These are phyloP conservation scores for Ajuga reptans DNA, from an alignment of 305 asterid species.

Conservation along the genomic window DNA sequence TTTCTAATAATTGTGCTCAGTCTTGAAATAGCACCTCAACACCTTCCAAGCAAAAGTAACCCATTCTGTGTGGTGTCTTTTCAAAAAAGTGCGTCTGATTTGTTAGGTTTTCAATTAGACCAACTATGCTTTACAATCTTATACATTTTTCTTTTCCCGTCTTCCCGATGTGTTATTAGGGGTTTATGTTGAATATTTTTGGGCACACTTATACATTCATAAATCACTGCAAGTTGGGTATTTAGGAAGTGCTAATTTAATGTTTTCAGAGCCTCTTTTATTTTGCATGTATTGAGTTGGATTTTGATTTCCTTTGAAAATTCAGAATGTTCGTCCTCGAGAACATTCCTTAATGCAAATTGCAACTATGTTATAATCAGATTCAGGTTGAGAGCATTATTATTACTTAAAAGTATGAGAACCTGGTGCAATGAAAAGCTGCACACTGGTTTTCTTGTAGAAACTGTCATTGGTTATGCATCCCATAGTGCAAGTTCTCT, in stretches of 20 bases:
- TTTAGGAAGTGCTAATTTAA: not conserved
- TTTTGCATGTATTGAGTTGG: constrained; percentile 5
- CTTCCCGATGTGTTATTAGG: too few species aligned
- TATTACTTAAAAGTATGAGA: not conserved
- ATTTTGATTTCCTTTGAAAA: not conserved
- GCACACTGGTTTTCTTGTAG: not conserved
- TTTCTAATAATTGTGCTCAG: not conserved
- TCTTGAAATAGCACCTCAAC: not conserved
- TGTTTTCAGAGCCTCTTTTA: not conserved
- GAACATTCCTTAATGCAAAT: too few species aligned
- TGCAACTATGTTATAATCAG: not conserved
- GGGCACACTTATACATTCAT: not conserved
- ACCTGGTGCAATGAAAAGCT: not conserved
- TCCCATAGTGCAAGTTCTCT: not conserved
- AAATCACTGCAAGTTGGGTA: not conserved
- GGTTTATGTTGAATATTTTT: not conserved
- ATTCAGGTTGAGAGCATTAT: constrained; percentile 15
- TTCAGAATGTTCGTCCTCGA: too few species aligned
- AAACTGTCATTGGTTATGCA: not conserved
- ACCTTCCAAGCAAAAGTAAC: too few species aligned
- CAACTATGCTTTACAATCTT: not conserved
- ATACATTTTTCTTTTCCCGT: too few species aligned
- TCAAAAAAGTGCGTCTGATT: too few species aligned
- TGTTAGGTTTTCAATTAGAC: too few species aligned
- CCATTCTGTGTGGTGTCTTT: too few species aligned